These are phyloP conservation scores for Paramecium sonneborni DNA, from an alignment of 73 alveolate species.

Conservation along the genomic window DNA sequence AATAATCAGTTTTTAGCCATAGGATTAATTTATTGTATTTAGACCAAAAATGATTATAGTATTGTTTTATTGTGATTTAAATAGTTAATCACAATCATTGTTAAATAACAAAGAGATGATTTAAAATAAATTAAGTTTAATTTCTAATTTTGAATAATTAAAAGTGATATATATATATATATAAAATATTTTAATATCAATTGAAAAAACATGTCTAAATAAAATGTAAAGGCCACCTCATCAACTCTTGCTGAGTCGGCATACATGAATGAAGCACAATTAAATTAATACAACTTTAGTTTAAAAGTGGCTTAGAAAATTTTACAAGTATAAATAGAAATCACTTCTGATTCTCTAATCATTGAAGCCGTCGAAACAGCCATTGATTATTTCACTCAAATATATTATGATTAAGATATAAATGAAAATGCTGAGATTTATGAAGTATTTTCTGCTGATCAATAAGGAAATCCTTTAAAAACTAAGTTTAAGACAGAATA, in stretches of 20 bases:
- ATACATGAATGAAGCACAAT: neutral
- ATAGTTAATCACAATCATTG: no score
- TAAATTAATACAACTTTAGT: neutral
- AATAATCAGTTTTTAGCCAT: conserved; percentile 6
- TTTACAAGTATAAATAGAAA: neutral
- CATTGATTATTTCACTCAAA: neutral
- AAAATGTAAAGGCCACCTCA: neutral
- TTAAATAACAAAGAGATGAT: no score
- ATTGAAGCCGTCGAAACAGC: conserved; percentile 2
- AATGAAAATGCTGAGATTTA: neutral
- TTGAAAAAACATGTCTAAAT: neutral
- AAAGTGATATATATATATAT: conserved; percentile 18
- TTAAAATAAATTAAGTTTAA: neutral
- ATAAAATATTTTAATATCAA: neutral
- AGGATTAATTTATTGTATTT: neutral
- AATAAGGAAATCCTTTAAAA: neutral
- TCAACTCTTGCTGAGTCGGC: conserved; percentile 17
- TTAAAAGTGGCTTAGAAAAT: neutral
- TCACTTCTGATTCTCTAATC: conserved; percentile 8
- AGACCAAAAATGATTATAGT: conserved; percentile 56
- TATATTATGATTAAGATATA: conserved; percentile 10
- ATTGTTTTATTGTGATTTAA: no score
- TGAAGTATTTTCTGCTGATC: conserved; percentile 17
- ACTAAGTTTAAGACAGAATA: neutral
- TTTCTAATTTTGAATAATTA: conserved; percentile 28